A percentile compares a stretch with the other conserved stretches of the same genome.
These are phyloP conservation scores for Capsella rubella DNA, from an alignment of 441 rosid species.

Conservation along the genomic window DNA sequence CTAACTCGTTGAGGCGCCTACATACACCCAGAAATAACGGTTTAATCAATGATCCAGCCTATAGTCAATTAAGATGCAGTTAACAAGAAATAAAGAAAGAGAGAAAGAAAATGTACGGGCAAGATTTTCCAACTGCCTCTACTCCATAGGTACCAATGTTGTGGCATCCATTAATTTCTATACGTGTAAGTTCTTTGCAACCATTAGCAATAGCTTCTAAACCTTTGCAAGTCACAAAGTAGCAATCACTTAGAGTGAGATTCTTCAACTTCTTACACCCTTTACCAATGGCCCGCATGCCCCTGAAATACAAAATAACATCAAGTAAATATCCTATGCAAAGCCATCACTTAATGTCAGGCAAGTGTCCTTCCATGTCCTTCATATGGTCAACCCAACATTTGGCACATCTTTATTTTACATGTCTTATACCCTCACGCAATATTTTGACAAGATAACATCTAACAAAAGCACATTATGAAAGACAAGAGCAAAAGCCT, in stretches of 20 bases:
- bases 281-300: constrained; percentile 68
- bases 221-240: constrained; percentile 74
- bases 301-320: constrained; percentile 61
- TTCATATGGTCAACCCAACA: constrained; percentile 12
- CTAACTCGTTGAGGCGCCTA: constrained; percentile 82
- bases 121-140: constrained; percentile 79
- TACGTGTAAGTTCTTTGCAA: constrained; percentile 78
- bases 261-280: constrained; percentile 82
- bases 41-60: constrained; percentile 1
- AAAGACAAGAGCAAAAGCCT: neutral
- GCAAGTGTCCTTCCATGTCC: constrained; percentile 11
- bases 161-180: constrained; percentile 94
- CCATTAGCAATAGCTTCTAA: constrained; percentile 81
- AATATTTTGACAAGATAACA: neutral
- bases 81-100: constrained; percentile 19
- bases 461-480: neutral
- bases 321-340: constrained; percentile 30
- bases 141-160: constrained; percentile 82
- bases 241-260: constrained; percentile 82
- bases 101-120: constrained; percentile 60
- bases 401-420: neutral
- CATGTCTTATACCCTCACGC: neutral
- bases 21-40: constrained; percentile 28
- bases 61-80: neutral
- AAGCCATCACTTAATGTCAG: neutral